Evolutionary conservation across 75 land plant genomes (phyloP).

Genomic region (Larix kaempferi): DNA sequence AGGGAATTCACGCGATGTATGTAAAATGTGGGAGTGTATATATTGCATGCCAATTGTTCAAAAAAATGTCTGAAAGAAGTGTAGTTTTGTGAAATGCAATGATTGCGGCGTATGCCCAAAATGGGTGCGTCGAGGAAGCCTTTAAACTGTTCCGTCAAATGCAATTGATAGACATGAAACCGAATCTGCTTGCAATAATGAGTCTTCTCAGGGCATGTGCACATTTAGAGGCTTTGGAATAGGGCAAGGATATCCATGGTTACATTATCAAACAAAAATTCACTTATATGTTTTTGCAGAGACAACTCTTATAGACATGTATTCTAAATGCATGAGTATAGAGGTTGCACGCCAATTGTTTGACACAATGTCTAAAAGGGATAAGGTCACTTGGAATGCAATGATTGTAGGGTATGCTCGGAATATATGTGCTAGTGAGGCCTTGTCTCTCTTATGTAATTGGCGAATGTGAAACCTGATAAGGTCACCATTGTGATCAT

Average conservation of each 20-base stretch:
- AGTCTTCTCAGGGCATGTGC: conserved; percentile 11
- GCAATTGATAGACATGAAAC: conserved; percentile 19
- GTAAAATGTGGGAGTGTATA: conserved; percentile 46
- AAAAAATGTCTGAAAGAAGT: conserved; percentile 20
- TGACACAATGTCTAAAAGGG: conserved; percentile 15
- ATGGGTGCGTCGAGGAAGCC: conserved; percentile 35
- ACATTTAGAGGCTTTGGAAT: conserved; percentile 3
- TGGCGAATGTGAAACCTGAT: conserved; percentile 11
- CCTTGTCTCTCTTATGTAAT: conserved; percentile 12
- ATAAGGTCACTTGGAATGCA: conserved; percentile 42
- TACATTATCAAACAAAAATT: neutral
- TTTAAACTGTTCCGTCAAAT: conserved; percentile 36
- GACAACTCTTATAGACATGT: conserved; percentile 33
- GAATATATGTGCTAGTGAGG: conserved; percentile 19
- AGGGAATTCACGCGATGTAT: conserved; percentile 60
- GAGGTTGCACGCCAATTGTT: conserved; percentile 24
- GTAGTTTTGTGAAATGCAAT: conserved; percentile 56
- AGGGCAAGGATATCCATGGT: conserved; percentile 13
- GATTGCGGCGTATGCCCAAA: conserved; percentile 42
- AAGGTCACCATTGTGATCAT: conserved; percentile 14
- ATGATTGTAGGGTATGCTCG: conserved; percentile 33
- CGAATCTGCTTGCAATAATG: conserved; percentile 44
- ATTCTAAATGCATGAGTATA: conserved; percentile 35
- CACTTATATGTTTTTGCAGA: conserved; percentile 13
- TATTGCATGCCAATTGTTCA: conserved; percentile 16